Evolutionary conservation across 805 yeast genomes (phyloP).

Genomic region (Starmerella roubikii): DNA sequence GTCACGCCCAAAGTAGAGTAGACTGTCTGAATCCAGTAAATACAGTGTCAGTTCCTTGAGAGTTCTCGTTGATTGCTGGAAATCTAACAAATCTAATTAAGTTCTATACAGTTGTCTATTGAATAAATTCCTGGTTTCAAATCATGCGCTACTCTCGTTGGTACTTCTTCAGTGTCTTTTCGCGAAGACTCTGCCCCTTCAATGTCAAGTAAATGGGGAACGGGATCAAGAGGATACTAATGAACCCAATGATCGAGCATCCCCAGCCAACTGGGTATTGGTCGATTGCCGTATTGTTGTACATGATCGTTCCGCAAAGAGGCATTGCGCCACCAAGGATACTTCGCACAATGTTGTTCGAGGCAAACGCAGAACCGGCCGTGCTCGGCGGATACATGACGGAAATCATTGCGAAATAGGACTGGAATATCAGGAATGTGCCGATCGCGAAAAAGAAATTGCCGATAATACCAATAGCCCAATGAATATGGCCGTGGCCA

Average conservation of each 20-base stretch:
- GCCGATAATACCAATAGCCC: constrained; percentile 40
- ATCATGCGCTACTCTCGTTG: too few species aligned
- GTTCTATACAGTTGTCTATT: too few species aligned
- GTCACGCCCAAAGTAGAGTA: too few species aligned
- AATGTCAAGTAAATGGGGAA: constrained; percentile 25
- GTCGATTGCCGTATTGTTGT: constrained; percentile 27
- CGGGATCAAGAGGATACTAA: constrained; percentile 36
- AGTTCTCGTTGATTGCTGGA: not conserved
- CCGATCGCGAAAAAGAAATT: constrained; percentile 31
- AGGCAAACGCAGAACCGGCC: constrained; percentile 46
- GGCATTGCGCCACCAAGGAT: constrained; percentile 46
- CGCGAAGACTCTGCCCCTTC: constrained; percentile 11
- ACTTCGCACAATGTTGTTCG: constrained; percentile 39
- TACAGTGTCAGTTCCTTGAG: not conserved
- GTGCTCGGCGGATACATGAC: constrained; percentile 36
- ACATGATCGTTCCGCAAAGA: constrained; percentile 48
- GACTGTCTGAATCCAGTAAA: too few species aligned
- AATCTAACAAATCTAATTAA: not conserved
- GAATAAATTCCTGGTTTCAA: too few species aligned
- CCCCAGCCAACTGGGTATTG: constrained; percentile 53
- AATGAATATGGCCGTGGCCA: constrained; percentile 30
- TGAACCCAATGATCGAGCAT: constrained; percentile 34
- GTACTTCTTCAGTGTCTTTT: constrained; percentile 11
- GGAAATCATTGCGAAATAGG: constrained; percentile 37
- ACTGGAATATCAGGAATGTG: constrained; percentile 37